Base-by-base conservation (phyloP, 257 asterid genomes). In the Galeopsis tetrahit region DNA sequence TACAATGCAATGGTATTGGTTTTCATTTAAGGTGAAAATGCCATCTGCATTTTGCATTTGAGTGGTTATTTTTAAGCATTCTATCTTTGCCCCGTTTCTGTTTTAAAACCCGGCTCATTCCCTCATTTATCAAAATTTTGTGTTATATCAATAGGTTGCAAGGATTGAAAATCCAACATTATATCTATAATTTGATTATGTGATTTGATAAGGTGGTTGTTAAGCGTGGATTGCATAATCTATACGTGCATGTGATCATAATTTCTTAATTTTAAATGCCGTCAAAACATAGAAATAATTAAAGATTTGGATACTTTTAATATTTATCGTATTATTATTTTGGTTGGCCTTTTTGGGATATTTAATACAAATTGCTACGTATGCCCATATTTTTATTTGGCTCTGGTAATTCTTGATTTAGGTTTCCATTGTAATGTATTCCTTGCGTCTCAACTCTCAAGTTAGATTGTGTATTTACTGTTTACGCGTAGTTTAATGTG, bases 1-100 rank as follows among this genome's bases (percentile, higher is more conserved):
- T 40, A 36, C 71, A 49, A 38, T 76, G 60, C 34, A 6, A 70
- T 53, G 65, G 35, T 73, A 14, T 49, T 68, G 58, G 28, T 68
- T 66, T 66, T 48, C 32, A 43, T 69, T 77, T 75, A 75, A 74
- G 83, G 77, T 57, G 66, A 80, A 79, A 68, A 66, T 62, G 53
- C 72, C 71, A 60, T 36, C 43, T 78, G 84, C 78, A 76, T 67
- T 61, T 46, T 75, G 65, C 71, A 56, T 70, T 73, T 21, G 70
- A 59, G 58, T 71, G 73, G 66, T 60, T 69, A 53, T 60, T 44
- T 44, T 1, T 39, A 46, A 77, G 76, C 77, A 49, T 66, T 28
- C 33, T 11, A 14, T 53, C 44, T 61, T 72, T 44, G 36, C 55
- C 51, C 49, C 13, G 21, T 59, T 68, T 61, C 42, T 38, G 28